Conservation (phyloP, 495 filamentous ascomycete species). For the Hypoxylon crocopeplum region DNA sequence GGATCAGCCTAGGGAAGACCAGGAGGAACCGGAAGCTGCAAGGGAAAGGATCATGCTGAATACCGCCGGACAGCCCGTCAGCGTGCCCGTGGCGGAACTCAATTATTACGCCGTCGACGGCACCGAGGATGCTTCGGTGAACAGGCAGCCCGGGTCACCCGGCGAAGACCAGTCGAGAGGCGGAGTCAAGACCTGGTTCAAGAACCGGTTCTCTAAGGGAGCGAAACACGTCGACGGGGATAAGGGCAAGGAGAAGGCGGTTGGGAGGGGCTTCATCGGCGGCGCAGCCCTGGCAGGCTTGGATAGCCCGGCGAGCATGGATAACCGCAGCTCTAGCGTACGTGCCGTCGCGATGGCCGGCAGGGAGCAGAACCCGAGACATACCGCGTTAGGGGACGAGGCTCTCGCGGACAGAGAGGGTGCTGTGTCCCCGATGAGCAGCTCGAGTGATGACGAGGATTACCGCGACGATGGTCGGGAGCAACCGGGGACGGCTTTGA, state of each 20-base stretch:
- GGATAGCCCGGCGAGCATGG: conserved; percentile 44
- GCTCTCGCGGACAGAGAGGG: neutral
- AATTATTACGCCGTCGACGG: neutral
- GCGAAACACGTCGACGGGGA: conserved; percentile 42
- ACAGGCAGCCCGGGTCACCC: conserved; percentile 16
- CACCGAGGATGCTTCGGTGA: neutral
- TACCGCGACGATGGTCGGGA: conserved; percentile 27
- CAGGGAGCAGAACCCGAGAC: conserved; percentile 17
- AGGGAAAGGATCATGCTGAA: conserved; percentile 18
- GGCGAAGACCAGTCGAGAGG: conserved; percentile 39
- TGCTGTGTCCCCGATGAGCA: conserved; percentile 4
- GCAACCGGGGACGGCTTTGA: conserved; percentile 27
- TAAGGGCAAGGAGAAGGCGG: conserved; percentile 37
- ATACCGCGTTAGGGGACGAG: neutral
- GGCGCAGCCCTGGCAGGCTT: conserved; percentile 51
- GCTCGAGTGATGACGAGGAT: conserved; percentile 22
- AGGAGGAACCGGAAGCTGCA: conserved; percentile 22
- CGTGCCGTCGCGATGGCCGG: conserved; percentile 61
- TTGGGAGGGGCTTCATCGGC: conserved; percentile 55
- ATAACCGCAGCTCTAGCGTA: conserved; percentile 46
- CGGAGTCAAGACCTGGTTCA: conserved; percentile 68
- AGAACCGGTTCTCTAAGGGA: conserved; percentile 56
- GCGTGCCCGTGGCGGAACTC: conserved; percentile 19
- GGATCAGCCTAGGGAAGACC: conserved; percentile 9
- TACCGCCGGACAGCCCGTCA: conserved; percentile 28